A percentile compares a stretch with the other conserved stretches of the same genome.
Conservation (phyloP, 2,329 filamentous ascomycete species). For the Coniella vitis region DNA sequence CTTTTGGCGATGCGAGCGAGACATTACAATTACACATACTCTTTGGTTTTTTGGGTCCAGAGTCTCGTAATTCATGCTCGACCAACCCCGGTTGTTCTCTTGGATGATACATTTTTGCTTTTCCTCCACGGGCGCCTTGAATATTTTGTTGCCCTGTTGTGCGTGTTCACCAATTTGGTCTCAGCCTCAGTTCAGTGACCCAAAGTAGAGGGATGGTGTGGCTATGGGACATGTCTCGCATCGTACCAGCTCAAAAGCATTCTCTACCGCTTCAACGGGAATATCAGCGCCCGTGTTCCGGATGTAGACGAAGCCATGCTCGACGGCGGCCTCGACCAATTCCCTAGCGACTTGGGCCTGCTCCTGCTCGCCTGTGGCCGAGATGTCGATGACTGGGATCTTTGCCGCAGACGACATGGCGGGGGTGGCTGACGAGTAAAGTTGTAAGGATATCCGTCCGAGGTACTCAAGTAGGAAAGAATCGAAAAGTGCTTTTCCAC, state of each 20-base stretch:
- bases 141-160: constrained; percentile 49
- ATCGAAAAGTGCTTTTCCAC: too few species aligned
- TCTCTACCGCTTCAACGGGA: constrained; percentile 55
- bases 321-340: constrained; percentile 72
- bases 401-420: constrained; percentile 30
- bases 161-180: too few species aligned
- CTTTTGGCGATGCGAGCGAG: background rate
- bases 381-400: constrained; percentile 82
- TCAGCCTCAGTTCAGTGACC: too few species aligned
- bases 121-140: constrained; percentile 60
- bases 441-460: background rate
- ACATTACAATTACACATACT: constrained; percentile 43
- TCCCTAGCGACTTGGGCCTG: constrained; percentile 53
- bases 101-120: constrained; percentile 71
- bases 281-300: constrained; percentile 68
- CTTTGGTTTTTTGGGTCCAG: constrained; percentile 78
- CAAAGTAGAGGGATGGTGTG: too few species aligned
- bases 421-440: background rate
- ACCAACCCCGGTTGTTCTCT: constrained; percentile 82
- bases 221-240: background rate
- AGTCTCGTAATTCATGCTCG: constrained; percentile 79
- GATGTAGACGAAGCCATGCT: constrained; percentile 87
- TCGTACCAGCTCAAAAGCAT: constrained; percentile 66
- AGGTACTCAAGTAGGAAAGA: too few species aligned
- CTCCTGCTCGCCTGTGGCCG: constrained; percentile 43